Evolutionary conservation across 73 alveolate species (phyloP).

Genomic region (Tetrahymena elliotti): DNA sequence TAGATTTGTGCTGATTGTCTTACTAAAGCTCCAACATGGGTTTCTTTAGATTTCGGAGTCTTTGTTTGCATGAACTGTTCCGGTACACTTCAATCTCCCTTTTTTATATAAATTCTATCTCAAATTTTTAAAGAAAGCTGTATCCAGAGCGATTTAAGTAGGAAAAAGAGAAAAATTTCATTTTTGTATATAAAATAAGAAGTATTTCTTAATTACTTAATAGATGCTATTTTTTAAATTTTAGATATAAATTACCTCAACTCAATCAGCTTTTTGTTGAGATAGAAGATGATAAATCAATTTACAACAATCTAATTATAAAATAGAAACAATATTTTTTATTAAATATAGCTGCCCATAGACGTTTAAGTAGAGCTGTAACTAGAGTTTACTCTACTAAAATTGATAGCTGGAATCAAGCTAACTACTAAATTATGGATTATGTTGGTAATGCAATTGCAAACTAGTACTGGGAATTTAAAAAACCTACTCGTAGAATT

Average conservation of each 20-base stretch:
- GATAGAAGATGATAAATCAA: not conserved
- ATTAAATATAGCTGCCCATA: constrained; percentile 53
- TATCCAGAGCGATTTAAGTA: not conserved
- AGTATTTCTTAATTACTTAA: not conserved
- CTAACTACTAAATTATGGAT: constrained; percentile 58
- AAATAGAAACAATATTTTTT: not conserved
- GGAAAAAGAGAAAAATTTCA: not conserved
- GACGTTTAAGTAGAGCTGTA: constrained; percentile 65
- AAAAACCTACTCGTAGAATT: constrained; percentile 25
- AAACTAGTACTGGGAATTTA: constrained; percentile 72
- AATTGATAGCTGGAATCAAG: constrained; percentile 69
- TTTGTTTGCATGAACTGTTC: constrained; percentile 76
- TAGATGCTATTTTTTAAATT: too few species aligned
- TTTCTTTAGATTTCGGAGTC: constrained; percentile 68
- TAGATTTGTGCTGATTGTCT: constrained; percentile 70
- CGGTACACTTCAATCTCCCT: not conserved
- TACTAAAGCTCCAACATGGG: constrained; percentile 74
- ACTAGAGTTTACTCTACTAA: constrained; percentile 71
- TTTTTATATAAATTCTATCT: not conserved
- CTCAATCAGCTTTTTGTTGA: too few species aligned
- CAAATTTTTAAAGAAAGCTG: not conserved
- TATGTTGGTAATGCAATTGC: constrained; percentile 65
- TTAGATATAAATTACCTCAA: too few species aligned
- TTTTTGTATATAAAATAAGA: too few species aligned
- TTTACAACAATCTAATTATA: too few species aligned